Evolutionary conservation across 2,329 filamentous ascomycete genomes (phyloP).

Genomic region (Mycosphaerella arachidis): DNA sequence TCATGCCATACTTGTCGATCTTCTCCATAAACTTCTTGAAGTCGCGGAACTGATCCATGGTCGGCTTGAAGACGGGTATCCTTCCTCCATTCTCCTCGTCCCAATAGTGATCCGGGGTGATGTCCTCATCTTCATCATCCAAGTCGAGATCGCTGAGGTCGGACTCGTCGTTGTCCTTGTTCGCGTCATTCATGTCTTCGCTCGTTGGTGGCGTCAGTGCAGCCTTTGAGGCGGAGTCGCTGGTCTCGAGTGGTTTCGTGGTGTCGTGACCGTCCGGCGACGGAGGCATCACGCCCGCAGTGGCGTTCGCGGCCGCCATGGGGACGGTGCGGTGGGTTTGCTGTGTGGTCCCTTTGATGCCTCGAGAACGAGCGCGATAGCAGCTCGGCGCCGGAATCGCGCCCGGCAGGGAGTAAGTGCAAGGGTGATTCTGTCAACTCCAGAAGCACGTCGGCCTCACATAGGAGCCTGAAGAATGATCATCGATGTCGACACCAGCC

Average conservation of each 20-base stretch:
- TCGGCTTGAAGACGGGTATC: conserved; percentile 91
- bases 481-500: neutral
- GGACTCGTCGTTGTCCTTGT: conserved; percentile 40
- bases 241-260: conserved; percentile 22
- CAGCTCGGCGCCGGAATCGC: neutral
- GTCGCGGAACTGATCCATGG: conserved; percentile 89
- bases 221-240: conserved; percentile 21
- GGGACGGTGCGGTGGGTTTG: conserved; percentile 7
- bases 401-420: neutral
- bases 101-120: conserved; percentile 82
- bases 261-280: conserved; percentile 24
- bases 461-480: neutral
- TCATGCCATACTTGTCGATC: conserved; percentile 93
- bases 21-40: conserved; percentile 89
- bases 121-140: conserved; percentile 47
- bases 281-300: conserved; percentile 3
- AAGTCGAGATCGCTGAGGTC: conserved; percentile 47
- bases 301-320: conserved; percentile 14
- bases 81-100: conserved; percentile 56
- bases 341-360: neutral
- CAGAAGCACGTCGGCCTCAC: neutral
- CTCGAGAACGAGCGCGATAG: neutral
- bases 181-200: conserved; percentile 45
- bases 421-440: neutral
- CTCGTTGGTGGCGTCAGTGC: conserved; percentile 50